Evolutionary conservation across 2,329 filamentous ascomycete species (phyloP).

Genomic region (Calycina herbarum): DNA sequence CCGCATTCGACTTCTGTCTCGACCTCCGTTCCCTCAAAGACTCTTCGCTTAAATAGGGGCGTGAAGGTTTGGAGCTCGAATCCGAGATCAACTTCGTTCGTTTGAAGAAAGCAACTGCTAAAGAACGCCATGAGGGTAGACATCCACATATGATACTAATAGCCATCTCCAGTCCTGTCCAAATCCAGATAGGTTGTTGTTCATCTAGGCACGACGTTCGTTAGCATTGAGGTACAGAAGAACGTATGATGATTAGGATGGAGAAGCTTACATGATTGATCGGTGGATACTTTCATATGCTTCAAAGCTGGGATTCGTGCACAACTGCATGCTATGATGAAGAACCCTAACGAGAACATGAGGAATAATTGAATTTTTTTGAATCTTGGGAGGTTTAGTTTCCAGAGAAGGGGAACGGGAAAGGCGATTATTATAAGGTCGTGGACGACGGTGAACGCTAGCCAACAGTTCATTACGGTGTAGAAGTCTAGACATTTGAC

Average conservation of each 20-base stretch:
- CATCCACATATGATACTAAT: conserved; percentile 44
- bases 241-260: background rate
- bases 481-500: conserved; percentile 59
- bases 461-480: conserved; percentile 64
- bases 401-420: conserved; percentile 63
- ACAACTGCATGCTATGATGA: conserved; percentile 20
- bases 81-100: background rate
- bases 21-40: background rate
- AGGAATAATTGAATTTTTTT: conserved; percentile 66
- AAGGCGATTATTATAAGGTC: conserved; percentile 65
- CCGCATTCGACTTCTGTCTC: background rate
- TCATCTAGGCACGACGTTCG: conserved; percentile 13
- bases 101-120: background rate
- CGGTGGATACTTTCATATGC: conserved; percentile 8
- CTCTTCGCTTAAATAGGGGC: background rate
- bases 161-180: conserved; percentile 40
- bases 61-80: background rate
- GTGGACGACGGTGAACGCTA: conserved; percentile 50
- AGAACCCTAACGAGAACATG: conserved; percentile 49
- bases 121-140: conserved; percentile 31
- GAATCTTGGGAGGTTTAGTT: conserved; percentile 61
- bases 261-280: conserved; percentile 13
- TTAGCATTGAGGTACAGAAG: background rate
- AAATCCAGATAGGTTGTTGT: conserved; percentile 23
- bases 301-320: conserved; percentile 14